These are phyloP conservation scores for Phycomyces nitens DNA, from an alignment of 192 early-diverging fungal genomes.

Conservation along the genomic window DNA sequence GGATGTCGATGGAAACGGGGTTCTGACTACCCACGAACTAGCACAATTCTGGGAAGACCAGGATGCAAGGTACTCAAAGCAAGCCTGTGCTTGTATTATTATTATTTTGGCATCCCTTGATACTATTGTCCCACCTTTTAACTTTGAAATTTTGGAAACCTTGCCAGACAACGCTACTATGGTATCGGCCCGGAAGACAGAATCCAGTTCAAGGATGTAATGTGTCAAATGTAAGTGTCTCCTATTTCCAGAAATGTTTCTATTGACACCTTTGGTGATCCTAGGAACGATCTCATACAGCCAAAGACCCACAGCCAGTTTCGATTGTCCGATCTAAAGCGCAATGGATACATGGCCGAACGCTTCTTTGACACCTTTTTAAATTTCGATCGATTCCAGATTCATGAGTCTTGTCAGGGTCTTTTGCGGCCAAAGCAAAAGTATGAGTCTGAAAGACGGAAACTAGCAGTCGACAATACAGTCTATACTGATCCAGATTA, in stretches of 20 bases:
- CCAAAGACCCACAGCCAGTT: slow-evolving; percentile 29
- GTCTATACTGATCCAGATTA: neutral
- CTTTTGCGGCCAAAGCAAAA: slow-evolving; percentile 7
- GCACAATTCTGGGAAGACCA: slow-evolving; percentile 86
- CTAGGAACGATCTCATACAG: slow-evolving; percentile 34
- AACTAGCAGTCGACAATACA: neutral
- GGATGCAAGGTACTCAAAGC: slow-evolving; percentile 17
- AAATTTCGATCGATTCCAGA: slow-evolving; percentile 29
- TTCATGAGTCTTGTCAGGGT: slow-evolving; percentile 34
- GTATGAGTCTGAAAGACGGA: neutral
- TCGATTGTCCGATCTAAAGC: slow-evolving; percentile 27
- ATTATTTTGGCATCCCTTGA: no score
- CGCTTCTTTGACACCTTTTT: slow-evolving; percentile 40
- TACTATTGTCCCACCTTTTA: no score
- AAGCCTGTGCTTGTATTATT: no score
- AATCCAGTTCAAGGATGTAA: slow-evolving; percentile 34
- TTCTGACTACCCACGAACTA: slow-evolving; percentile 81
- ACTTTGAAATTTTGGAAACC: no score
- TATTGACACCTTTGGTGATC: neutral
- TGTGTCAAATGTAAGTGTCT: slow-evolving; percentile 32
- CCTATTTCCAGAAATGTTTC: neutral
- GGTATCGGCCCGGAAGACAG: slow-evolving; percentile 7
- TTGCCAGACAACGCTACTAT: slow-evolving; percentile 5
- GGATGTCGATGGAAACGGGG: slow-evolving; percentile 88
- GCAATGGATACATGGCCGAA: slow-evolving; percentile 30